Evolutionary conservation across 306 rosid species (phyloP).

Genomic region (Abrus pulchellus): DNA sequence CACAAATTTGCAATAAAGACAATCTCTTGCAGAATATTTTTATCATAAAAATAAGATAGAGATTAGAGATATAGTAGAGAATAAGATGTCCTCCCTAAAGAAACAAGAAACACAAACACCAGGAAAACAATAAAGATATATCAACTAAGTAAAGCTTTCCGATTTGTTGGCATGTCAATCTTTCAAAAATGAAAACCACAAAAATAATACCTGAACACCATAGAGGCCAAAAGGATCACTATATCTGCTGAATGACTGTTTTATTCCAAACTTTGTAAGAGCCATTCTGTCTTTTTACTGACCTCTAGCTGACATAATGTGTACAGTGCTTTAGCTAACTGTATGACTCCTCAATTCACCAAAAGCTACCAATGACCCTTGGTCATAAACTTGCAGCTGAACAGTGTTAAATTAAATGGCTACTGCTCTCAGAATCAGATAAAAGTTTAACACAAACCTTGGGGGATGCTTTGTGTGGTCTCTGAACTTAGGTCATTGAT

Average conservation of each 20-base stretch:
- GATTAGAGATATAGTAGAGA: constrained; percentile 27
- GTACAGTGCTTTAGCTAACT: not conserved
- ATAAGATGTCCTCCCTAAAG: constrained; percentile 10
- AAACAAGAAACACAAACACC: constrained; percentile 14
- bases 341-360: constrained; percentile 7
- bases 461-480: constrained; percentile 1
- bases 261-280: not conserved
- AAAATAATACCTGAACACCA: constrained; percentile 4
- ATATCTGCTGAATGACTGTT: not conserved
- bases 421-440: constrained; percentile 9
- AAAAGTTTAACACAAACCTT: not conserved
- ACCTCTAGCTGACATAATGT: not conserved
- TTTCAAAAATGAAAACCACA: not conserved
- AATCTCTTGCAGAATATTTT: not conserved
- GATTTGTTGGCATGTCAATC: not conserved
- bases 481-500: constrained; percentile 6
- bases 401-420: constrained; percentile 22
- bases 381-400: not conserved
- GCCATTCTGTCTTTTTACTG: not conserved
- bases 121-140: constrained; percentile 3
- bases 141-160: not conserved
- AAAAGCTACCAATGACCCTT: not conserved
- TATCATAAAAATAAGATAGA: not conserved
- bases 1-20: not conserved
- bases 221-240: not conserved